These are phyloP conservation scores for Salix udensis DNA, from an alignment of 345 rosid genomes.

Conservation along the genomic window DNA sequence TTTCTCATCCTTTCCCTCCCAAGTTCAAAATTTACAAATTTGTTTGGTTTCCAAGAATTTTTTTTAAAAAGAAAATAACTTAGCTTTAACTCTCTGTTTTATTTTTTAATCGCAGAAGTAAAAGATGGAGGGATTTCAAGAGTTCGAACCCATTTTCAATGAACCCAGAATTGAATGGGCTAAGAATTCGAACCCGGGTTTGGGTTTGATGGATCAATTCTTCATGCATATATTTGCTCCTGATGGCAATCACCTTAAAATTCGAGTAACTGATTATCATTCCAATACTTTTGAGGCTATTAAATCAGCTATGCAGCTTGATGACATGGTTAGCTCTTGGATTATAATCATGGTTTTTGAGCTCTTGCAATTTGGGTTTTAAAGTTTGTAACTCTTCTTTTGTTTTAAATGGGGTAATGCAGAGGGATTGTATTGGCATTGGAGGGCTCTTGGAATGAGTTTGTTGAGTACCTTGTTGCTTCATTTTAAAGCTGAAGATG, in stretches of 20 bases:
- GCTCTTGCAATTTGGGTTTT: not conserved
- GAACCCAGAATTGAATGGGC: conserved; percentile 58
- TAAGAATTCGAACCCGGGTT: conserved; percentile 18
- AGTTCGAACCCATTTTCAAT: conserved; percentile 59
- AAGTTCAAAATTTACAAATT: not conserved
- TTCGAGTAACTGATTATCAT: conserved; percentile 64
- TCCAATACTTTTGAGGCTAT: conserved; percentile 55
- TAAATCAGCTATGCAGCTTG: conserved; percentile 65
- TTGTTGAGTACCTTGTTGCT: conserved; percentile 60
- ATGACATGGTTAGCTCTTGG: conserved; percentile 61
- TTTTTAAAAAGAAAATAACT: not conserved
- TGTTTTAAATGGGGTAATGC: conserved; percentile 18
- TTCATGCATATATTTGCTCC: conserved; percentile 65
- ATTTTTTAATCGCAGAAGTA: not conserved
- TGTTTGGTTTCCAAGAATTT: not conserved
- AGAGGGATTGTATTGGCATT: conserved; percentile 79
- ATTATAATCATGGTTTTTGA: not conserved
- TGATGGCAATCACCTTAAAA: conserved; percentile 48
- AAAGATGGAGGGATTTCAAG: conserved; percentile 33
- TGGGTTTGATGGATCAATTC: conserved; percentile 44
- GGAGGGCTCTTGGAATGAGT: conserved; percentile 88
- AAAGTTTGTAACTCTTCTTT: not conserved
- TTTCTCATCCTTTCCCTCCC: not conserved
- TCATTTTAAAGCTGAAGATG: conserved; percentile 65
- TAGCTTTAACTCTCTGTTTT: not conserved